Evolutionary conservation across 2,329 filamentous ascomycete genomes (phyloP).

Genomic region (Pseudocercospora macadamiae): DNA sequence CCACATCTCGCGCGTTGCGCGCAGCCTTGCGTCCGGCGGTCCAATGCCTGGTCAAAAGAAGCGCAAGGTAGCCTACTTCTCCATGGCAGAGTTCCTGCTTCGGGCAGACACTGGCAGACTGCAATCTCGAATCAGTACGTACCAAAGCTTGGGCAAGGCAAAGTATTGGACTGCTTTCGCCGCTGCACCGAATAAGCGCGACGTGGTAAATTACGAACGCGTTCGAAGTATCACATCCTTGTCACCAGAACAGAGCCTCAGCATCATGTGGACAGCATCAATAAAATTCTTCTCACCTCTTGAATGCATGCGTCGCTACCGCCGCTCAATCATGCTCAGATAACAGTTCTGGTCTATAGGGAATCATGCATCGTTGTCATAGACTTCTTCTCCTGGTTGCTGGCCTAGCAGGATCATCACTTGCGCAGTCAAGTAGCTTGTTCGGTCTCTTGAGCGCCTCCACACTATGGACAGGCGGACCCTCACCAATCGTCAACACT

Average conservation of each 20-base stretch:
- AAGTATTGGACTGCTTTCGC: neutral
- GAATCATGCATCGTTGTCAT: neutral
- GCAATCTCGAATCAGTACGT: neutral
- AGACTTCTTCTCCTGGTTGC: neutral
- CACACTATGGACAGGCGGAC: constrained; percentile 6
- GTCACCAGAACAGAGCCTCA: neutral
- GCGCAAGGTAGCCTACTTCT: neutral
- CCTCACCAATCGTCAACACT: constrained; percentile 10
- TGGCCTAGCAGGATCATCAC: neutral
- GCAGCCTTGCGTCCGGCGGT: neutral
- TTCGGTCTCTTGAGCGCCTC: constrained; percentile 2
- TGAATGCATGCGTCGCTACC: neutral
- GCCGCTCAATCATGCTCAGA: neutral
- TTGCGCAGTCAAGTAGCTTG: neutral
- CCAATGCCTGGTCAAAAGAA: neutral
- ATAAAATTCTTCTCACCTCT: neutral
- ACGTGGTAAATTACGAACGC: neutral
- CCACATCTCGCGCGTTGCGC: neutral
- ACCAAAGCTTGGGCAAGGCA: neutral
- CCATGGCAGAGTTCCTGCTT: neutral
- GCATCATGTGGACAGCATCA: neutral
- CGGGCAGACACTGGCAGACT: too few species aligned
- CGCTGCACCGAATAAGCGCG: neutral
- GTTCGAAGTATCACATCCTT: neutral
- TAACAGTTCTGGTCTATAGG: neutral